A percentile compares a stretch with the other conserved stretches of the same genome.
Conservation (phyloP, 2,329 filamentous ascomycete species). For the Aspergillus latus region DNA sequence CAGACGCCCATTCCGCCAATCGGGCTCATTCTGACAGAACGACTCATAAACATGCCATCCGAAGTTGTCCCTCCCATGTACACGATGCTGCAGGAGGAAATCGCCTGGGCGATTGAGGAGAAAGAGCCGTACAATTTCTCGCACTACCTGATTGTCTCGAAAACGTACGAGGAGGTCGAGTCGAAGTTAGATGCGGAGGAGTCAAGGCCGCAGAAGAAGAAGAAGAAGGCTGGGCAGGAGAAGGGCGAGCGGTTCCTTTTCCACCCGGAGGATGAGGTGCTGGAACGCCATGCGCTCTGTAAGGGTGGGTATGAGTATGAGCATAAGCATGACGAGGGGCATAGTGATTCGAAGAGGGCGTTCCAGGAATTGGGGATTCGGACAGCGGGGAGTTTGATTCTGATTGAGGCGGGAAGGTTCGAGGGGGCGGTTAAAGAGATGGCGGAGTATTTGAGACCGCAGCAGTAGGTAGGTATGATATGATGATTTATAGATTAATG, state of each 20-base stretch:
- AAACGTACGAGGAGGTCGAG: slow-evolving; percentile 86
- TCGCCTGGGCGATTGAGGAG: slow-evolving; percentile 82
- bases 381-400: slow-evolving; percentile 77
- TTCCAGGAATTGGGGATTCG: slow-evolving; percentile 92
- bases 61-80: slow-evolving; percentile 94
- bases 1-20: slow-evolving; percentile 60
- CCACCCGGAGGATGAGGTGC: slow-evolving; percentile 90
- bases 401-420: slow-evolving; percentile 80
- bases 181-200: slow-evolving; percentile 73
- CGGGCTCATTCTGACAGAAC: slow-evolving; percentile 85
- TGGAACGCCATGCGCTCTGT: slow-evolving; percentile 72
- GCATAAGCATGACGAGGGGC: slow-evolving; percentile 72
- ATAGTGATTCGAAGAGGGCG: slow-evolving; percentile 86
- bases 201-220: slow-evolving; percentile 64
- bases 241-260: slow-evolving; percentile 75
- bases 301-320: slow-evolving; percentile 73
- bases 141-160: slow-evolving; percentile 88
- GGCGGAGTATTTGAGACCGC: slow-evolving; percentile 56
- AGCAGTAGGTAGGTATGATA: background rate
- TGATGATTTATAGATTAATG: slow-evolving; percentile 9
- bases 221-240: slow-evolving; percentile 51
- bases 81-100: slow-evolving; percentile 88
- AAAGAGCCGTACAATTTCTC: slow-evolving; percentile 90
- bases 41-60: slow-evolving; percentile 93
- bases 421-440: slow-evolving; percentile 73